Evolutionary conservation across 768 basidiomycete species (phyloP).

Genomic region (Rubroboletus pulcherrimus): DNA sequence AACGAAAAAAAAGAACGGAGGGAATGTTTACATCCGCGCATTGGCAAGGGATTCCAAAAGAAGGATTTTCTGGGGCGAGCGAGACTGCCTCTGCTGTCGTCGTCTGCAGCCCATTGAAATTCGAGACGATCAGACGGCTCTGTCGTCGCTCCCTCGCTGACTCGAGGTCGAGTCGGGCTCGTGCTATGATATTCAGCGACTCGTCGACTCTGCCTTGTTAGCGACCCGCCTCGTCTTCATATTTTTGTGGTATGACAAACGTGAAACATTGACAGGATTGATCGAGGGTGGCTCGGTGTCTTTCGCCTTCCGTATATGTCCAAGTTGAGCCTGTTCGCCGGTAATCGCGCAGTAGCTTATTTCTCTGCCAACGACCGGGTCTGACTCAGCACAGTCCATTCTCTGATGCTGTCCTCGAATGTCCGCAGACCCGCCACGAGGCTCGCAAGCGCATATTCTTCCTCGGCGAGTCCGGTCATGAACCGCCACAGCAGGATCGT

Average conservation of each 20-base stretch:
- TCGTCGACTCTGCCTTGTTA: too few relatives aligned
- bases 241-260: conserved; percentile 26
- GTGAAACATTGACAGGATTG: conserved; percentile 43
- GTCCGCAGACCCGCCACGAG: conserved; percentile 9
- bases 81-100: conserved; percentile 21
- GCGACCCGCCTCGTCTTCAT: too few relatives aligned
- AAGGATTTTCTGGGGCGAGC: conserved; percentile 20
- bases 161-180: too few relatives aligned
- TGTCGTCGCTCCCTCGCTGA: conserved; percentile 2
- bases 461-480: conserved; percentile 44
- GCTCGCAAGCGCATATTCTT: conserved; percentile 36
- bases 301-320: conserved; percentile 35
- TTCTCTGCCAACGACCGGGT: too few relatives aligned
- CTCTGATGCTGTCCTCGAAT: background rate
- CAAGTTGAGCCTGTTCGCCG: conserved; percentile 35
- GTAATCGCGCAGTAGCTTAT: conserved; percentile 35
- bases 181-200: too few relatives aligned
- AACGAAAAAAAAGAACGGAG: conserved; percentile 27
- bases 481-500: conserved; percentile 76
- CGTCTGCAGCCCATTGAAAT: too few relatives aligned
- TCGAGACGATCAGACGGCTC: conserved; percentile 11
- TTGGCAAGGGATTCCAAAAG: conserved; percentile 21
- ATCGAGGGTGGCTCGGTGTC: conserved; percentile 36
- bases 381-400: conserved; percentile 12
- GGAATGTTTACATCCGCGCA: conserved; percentile 31